Evolutionary conservation across 192 early-diverging fungal species (phyloP), one percentile per base, ranked within the genome.

Genomic region (Glomus cerebriforme): DNA sequence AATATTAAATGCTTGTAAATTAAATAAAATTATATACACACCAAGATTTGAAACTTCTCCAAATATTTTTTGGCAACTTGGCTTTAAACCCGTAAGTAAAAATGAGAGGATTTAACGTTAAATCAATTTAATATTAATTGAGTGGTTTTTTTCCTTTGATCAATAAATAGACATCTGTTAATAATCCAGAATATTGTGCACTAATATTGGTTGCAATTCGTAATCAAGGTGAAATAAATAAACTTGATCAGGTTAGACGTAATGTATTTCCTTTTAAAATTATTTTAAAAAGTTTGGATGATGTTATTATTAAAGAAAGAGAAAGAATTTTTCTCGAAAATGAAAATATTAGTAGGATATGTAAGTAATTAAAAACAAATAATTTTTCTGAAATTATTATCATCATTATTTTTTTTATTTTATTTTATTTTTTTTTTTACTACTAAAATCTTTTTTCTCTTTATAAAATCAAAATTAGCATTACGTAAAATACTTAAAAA

Each of bases 111-210:
- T n/a, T n/a, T n/a, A n/a, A n/a, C n/a, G n/a, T n/a, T n/a, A n/a
- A n/a, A n/a, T n/a, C n/a, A n/a, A n/a, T n/a, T n/a, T n/a, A n/a
- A n/a, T n/a, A n/a, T 22, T 7, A 37, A 34, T 24, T 68, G 39
- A 19, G n/a, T n/a, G n/a, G n/a, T n/a, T 37, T 35, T 22, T 2
- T 67, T 34, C 24, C 2, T 65, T 19, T 19, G 19, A 35, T 66
- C 19, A 35, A 31, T 66, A 32, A 66, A 17, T 66, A 66, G 64
- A 31, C 19, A 66, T 66, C 70, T 47, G 37, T 22, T 17, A 54
- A 72, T 72, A 26, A 54, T 72, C 70, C 70, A 2, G 47, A 72
- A 27, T 72, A 72, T 43, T 72, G 70, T 72, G n/a, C 70, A 45
- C 8, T 72, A 34, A 26, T 29, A 24, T 43, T 72, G 7, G 7